Evolutionary conservation across 1,139 yeast genomes (phyloP).

Genomic region (Hemisphaericaspora lyxosophila): DNA sequence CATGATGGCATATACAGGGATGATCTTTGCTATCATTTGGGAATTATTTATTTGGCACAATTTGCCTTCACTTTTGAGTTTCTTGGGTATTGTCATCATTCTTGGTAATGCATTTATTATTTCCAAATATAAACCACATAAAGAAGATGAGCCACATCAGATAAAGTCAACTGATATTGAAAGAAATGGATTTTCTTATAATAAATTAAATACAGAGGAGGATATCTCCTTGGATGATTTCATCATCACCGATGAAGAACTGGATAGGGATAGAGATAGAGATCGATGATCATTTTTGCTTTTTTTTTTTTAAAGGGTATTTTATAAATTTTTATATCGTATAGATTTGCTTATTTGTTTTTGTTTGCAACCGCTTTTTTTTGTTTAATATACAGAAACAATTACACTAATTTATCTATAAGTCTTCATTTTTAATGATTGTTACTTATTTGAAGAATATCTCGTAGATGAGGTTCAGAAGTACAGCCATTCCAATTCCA

Average conservation of each 20-base stretch:
- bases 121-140: slow-evolving; percentile 48
- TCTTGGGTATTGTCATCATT: slow-evolving; percentile 68
- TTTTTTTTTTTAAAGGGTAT: too few species aligned
- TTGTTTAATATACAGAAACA: too few species aligned
- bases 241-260: slow-evolving; percentile 24
- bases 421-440: too few species aligned
- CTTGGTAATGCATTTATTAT: slow-evolving; percentile 65
- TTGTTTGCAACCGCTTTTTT: too few species aligned
- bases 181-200: slow-evolving; percentile 15
- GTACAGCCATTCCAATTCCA: too few species aligned
- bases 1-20: slow-evolving; percentile 70
- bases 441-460: too few species aligned
- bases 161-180: slow-evolving; percentile 13
- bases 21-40: slow-evolving; percentile 68
- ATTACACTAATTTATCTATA: too few species aligned
- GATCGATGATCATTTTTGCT: too few species aligned
- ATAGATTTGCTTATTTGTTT: too few species aligned
- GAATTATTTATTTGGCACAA: slow-evolving; percentile 67
- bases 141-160: slow-evolving; percentile 4
- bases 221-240: slow-evolving; percentile 28
- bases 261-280: too few species aligned
- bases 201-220: slow-evolving; percentile 15
- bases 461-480: too few species aligned
- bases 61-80: slow-evolving; percentile 66
- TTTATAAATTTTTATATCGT: too few species aligned